These are phyloP conservation scores for Tympanopsis confertula DNA, from an alignment of 2,329 filamentous ascomycete species.

Conservation along the genomic window DNA sequence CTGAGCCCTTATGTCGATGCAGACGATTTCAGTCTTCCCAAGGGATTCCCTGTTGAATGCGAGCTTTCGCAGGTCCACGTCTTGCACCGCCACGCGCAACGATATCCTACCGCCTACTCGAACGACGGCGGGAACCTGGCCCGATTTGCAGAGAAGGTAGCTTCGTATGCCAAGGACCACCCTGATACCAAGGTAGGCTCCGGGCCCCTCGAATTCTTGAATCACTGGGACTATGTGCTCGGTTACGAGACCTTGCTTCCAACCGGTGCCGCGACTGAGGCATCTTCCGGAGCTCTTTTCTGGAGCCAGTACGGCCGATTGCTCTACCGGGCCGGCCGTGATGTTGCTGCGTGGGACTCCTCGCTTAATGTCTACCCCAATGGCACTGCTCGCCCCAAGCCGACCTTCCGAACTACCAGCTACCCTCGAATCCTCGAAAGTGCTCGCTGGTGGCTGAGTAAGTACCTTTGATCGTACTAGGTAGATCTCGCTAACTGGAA, in stretches of 20 bases:
- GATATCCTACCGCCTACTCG: conserved; percentile 31
- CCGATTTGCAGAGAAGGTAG: conserved; percentile 33
- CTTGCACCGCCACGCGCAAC: conserved; percentile 40
- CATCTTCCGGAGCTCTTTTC: conserved; percentile 33
- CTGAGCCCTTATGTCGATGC: conserved; percentile 32
- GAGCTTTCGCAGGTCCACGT: conserved; percentile 40
- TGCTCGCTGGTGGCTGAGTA: conserved; percentile 38
- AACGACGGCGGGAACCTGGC: conserved; percentile 36
- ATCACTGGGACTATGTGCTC: conserved; percentile 34
- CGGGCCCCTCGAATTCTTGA: conserved; percentile 38
- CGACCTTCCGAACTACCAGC: conserved; percentile 38
- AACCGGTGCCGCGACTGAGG: conserved; percentile 35
- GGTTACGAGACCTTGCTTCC: conserved; percentile 30
- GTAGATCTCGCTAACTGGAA: conserved; percentile 10
- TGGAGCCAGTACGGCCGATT: conserved; percentile 42
- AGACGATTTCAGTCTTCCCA: conserved; percentile 30
- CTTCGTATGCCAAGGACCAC: conserved; percentile 26
- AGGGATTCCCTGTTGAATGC: conserved; percentile 38
- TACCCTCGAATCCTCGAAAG: conserved; percentile 42
- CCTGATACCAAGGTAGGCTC: conserved; percentile 18
- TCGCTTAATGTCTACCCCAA: conserved; percentile 20
- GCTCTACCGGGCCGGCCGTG: conserved; percentile 33
- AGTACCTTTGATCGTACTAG: conserved; percentile 34
- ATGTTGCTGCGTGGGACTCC: conserved; percentile 33
- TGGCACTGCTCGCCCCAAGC: conserved; percentile 31